phyloP scores from a whole-genome alignment of 345 rosid genomes.

The Rhodomyrtus tomentosa region DNA sequence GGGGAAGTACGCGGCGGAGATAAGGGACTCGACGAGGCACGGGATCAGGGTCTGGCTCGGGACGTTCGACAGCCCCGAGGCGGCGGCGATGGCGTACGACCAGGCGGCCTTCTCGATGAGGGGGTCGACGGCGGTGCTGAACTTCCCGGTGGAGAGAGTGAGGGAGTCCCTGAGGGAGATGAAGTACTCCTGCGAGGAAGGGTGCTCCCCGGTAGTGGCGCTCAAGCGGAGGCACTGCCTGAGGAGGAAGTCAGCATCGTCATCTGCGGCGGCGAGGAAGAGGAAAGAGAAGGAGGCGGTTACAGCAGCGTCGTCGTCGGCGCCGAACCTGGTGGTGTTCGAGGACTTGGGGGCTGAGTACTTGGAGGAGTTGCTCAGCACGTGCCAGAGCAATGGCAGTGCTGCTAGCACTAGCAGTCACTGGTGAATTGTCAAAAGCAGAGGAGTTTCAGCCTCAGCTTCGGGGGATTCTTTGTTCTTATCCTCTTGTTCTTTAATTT shows the following conservation, averaged over 20 bases:
- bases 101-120: constrained; percentile 36
- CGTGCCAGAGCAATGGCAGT: constrained; percentile 6
- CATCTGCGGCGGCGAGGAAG: not conserved
- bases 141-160: constrained; percentile 29
- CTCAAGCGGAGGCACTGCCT: constrained; percentile 28
- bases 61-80: constrained; percentile 34
- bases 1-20: constrained; percentile 47
- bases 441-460: not conserved
- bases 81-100: constrained; percentile 35
- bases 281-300: not conserved
- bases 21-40: constrained; percentile 28
- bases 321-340: constrained; percentile 17
- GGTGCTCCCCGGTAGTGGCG: constrained; percentile 32
- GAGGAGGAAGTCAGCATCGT: constrained; percentile 16
- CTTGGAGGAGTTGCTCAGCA: constrained; percentile 22
- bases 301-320: not conserved
- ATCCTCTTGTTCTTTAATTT: not conserved
- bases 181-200: constrained; percentile 18
- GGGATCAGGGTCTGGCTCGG: constrained; percentile 41
- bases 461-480: not conserved
- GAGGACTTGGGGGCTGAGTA: constrained; percentile 33
- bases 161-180: constrained; percentile 30
- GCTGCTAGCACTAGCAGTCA: not conserved
- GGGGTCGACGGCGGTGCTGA: constrained; percentile 28
- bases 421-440: not conserved